These are phyloP conservation scores for Leccinum broughii DNA, from an alignment of 768 basidiomycete genomes.

Conservation along the genomic window DNA sequence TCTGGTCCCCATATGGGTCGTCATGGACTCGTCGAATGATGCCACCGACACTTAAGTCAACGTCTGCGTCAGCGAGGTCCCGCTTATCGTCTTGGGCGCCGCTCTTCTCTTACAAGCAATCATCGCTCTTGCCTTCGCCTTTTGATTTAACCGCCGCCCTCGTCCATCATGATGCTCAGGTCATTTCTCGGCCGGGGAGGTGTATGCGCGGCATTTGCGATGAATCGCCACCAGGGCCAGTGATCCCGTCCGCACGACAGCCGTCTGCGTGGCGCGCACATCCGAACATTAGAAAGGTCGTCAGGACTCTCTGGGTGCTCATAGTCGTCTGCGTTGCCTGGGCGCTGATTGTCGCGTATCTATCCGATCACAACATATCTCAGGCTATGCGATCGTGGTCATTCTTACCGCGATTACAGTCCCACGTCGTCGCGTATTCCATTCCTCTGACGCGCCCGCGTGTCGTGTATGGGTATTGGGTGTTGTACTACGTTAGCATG, in stretches of 20 bases:
- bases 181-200: constrained; percentile 16
- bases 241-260: constrained; percentile 16
- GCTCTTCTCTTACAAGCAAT: constrained; percentile 25
- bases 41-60: background rate
- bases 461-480: constrained; percentile 26
- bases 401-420: constrained; percentile 24
- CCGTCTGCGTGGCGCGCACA: constrained; percentile 32
- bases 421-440: constrained; percentile 22
- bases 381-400: constrained; percentile 18
- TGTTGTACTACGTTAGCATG: constrained; percentile 26
- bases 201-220: constrained; percentile 29
- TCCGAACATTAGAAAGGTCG: constrained; percentile 22
- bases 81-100: constrained; percentile 30
- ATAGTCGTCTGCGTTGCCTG: constrained; percentile 22
- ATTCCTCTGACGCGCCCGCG: constrained; percentile 20
- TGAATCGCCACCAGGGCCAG: constrained; percentile 8
- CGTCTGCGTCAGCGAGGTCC: constrained; percentile 27
- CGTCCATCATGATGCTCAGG: constrained; percentile 30
- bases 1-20: constrained; percentile 25
- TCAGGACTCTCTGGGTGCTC: constrained; percentile 25
- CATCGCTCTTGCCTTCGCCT: constrained; percentile 30
- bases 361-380: constrained; percentile 12
- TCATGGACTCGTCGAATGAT: constrained; percentile 15
- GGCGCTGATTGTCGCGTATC: constrained; percentile 16
- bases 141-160: constrained; percentile 34